Evolutionary conservation across 148 eudicot genomes (phyloP), one percentile per base, ranked within the genome.

Genomic region (Cornus controversa): DNA sequence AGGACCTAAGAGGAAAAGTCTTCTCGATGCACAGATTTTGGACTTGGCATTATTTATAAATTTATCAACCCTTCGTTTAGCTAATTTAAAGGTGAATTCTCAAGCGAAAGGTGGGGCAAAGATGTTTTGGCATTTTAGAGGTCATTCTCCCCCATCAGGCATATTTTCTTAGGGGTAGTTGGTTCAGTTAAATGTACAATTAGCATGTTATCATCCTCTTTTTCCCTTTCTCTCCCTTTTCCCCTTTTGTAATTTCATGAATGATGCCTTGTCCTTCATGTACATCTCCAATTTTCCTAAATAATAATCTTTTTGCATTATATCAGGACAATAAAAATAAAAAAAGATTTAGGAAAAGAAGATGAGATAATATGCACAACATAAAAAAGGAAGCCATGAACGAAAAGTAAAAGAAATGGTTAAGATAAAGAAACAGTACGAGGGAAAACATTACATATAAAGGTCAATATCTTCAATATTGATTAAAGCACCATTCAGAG

Each of bases 401-500:
- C 34, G 68, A 42, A 53, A 80, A 69, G 76, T n/a, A 34, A 45
- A 26, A 27, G 68, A 42, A 53, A 80, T 66, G 76, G 63, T 40
- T 25, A 75, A 40, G 72, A 66, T 1, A 42, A 79, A 71, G n/a
- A 18, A 25, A 66, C 31, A 13, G 28, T 3, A 57, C 67, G 79
- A 80, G 69, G 14, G 42, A 82, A 85, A 82, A 75, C 80, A 84
- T 96, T 96, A 96, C 99, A 85, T 75, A 80, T 87, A 90, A 73
- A 96, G 92, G 82, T 96, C 99, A 86, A 96, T 86, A 81, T 96
- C 98, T 84, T 96, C 99, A 75, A 96, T 87, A 85, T 91, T 91
- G 84, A 96, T 66, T 77, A 96, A 87, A 81, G 97, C 99, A 36
- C 96, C 93, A 83, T 96, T 93, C 81, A 96, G 74, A 72, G 98